Base-by-base conservation (phyloP, 768 basidiomycete species). In the Lactarius quietus region DNA sequence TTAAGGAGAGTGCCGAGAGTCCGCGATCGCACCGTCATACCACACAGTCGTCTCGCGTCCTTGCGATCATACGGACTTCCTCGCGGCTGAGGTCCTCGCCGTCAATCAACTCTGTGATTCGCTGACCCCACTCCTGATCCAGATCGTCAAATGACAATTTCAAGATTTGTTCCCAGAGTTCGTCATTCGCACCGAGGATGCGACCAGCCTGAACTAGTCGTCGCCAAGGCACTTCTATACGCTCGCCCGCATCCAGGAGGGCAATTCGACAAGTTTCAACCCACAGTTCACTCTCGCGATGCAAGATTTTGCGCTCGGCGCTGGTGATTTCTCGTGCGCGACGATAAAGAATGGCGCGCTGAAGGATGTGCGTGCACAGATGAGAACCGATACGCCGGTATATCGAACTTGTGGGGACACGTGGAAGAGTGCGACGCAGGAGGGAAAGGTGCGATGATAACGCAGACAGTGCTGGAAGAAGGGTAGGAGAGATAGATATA, bases 261-360 rank as follows among this genome's bases (percentile, higher is more conserved):
- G 86, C 88, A 26, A 78, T 76, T 31, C 84, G 83, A 64, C 87
- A 91, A 8, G 90, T 89, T 76, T 92, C 89, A 6, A 88, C 81
- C 94, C 95, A 94, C 56, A 93, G 80, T 72, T 87, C 83, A 78
- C 85, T 86, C 74, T 98, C 95, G 1, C 83, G 82, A 26, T 79
- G 79, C 26, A 96, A 81, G 26, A 78, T 76, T 64, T 79, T 81
- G 6, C 88, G 91, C 61, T 92, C 88, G 9, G 74, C 71, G 3
- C 81, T 74, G 36, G 82, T 79, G 62, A 95, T 79, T 61, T 80
- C 79, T 7, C 77, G 82, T 65, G 84, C 84, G 0, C 92, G 88
- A 51, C 92, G 86, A 72, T 90, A 91, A 43, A 89, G 74, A 61
- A 97, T 86, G 64, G 89, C 86, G 17, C 95, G 89, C 68, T 95